Percentiles rank a stretch among this genome's conserved stretches.
These are phyloP conservation scores for Neofusicoccum sp. DNA, from an alignment of 2,329 filamentous ascomycete genomes.

Conservation along the genomic window DNA sequence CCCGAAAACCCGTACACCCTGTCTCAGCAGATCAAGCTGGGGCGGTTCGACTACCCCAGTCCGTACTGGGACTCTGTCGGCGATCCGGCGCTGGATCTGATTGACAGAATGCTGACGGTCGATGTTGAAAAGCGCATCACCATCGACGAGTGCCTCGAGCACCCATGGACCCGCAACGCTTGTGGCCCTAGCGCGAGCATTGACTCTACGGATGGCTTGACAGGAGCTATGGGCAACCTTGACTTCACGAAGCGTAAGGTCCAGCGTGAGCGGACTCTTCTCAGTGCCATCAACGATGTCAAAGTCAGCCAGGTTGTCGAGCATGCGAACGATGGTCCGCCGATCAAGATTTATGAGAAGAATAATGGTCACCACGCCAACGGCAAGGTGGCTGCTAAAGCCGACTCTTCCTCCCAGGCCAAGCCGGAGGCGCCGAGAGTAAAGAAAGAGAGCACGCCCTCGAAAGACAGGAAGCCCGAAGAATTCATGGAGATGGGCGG, in stretches of 20 bases:
- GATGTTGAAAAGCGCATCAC: conserved; percentile 80
- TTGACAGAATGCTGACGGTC: conserved; percentile 91
- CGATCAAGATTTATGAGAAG: conserved; percentile 41
- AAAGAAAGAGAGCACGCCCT: conserved; percentile 62
- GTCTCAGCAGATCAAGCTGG: conserved; percentile 84
- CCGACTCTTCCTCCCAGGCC: conserved; percentile 16
- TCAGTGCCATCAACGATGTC: conserved; percentile 79
- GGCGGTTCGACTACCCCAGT: conserved; percentile 88
- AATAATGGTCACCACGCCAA: conserved; percentile 31
- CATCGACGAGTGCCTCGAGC: conserved; percentile 84
- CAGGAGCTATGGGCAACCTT: conserved; percentile 77
- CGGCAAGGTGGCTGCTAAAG: neutral
- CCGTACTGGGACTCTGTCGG: conserved; percentile 92
- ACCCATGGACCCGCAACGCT: conserved; percentile 72
- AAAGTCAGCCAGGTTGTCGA: conserved; percentile 59
- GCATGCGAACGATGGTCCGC: conserved; percentile 50
- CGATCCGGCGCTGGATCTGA: conserved; percentile 85
- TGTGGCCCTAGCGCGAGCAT: conserved; percentile 44
- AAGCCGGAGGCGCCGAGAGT: conserved; percentile 18
- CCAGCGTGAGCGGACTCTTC: conserved; percentile 77
- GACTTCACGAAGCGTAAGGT: conserved; percentile 82
- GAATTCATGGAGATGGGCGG: conserved; percentile 86
- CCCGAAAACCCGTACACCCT: conserved; percentile 80
- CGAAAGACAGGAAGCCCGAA: conserved; percentile 62
- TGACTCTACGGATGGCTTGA: conserved; percentile 89